Conservation (phyloP, 208 protist genomes). For the Novymonas esmeraldas region DNA sequence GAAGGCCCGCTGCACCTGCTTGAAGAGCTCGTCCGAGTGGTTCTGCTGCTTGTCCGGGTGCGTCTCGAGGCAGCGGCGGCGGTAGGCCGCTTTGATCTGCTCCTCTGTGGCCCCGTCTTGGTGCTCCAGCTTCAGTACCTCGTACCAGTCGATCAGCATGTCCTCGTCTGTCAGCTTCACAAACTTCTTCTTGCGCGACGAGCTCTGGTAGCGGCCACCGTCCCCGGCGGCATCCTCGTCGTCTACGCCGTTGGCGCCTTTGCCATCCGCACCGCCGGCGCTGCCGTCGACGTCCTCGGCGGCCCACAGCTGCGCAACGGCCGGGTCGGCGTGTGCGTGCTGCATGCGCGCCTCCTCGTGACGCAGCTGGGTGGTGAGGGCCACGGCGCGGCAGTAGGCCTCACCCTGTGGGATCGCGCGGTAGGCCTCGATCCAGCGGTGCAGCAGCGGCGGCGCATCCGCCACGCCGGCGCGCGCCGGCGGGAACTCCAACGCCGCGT, state of each 20-base stretch:
- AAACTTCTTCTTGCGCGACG: slow-evolving; percentile 67
- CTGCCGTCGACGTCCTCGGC: slow-evolving; percentile 29
- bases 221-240: slow-evolving; percentile 34
- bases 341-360: slow-evolving; percentile 44
- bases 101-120: slow-evolving; percentile 69
- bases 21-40: slow-evolving; percentile 92
- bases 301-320: slow-evolving; percentile 36
- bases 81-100: slow-evolving; percentile 89
- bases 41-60: slow-evolving; percentile 96
- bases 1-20: slow-evolving; percentile 93
- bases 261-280: slow-evolving; percentile 24
- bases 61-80: slow-evolving; percentile 91
- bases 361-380: slow-evolving; percentile 40
- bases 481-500: slow-evolving; percentile 24
- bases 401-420: slow-evolving; percentile 44
- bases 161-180: slow-evolving; percentile 85
- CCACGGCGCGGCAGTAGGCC: slow-evolving; percentile 48
- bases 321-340: slow-evolving; percentile 54
- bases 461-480: not conserved
- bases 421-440: slow-evolving; percentile 34
- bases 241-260: slow-evolving; percentile 26
- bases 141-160: slow-evolving; percentile 85
- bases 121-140: slow-evolving; percentile 71
- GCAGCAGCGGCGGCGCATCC: slow-evolving; percentile 17
- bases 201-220: slow-evolving; percentile 43